These are phyloP conservation scores for Pichiaceae sp. DNA, from an alignment of 1,139 yeast genomes.

Conservation along the genomic window DNA sequence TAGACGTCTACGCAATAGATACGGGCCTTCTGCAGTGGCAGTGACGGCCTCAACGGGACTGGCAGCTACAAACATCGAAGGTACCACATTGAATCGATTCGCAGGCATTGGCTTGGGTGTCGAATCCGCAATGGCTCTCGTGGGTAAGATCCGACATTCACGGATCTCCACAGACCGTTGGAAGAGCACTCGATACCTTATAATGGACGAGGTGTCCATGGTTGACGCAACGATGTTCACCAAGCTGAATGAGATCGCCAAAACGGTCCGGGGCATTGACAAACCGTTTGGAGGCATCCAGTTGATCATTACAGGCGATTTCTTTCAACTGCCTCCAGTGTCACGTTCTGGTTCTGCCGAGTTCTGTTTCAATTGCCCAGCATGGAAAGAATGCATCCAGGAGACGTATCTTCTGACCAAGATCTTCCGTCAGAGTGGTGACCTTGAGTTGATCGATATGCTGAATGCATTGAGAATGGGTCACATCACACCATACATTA, in stretches of 20 bases:
- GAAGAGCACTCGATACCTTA: slow-evolving; percentile 52
- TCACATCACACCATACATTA: slow-evolving; percentile 37
- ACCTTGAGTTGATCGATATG: slow-evolving; percentile 58
- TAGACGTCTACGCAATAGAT: slow-evolving; percentile 29
- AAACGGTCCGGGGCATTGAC: slow-evolving; percentile 34
- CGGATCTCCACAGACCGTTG: slow-evolving; percentile 41
- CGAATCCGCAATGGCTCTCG: slow-evolving; percentile 36
- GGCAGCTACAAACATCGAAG: slow-evolving; percentile 85
- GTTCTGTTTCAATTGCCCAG: slow-evolving; percentile 51
- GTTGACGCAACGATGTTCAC: slow-evolving; percentile 60
- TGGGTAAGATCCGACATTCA: slow-evolving; percentile 38
- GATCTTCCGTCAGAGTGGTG: slow-evolving; percentile 71
- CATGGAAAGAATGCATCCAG: slow-evolving; percentile 48
- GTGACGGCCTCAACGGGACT: slow-evolving; percentile 89
- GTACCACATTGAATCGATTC: slow-evolving; percentile 71
- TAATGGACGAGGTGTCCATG: slow-evolving; percentile 83
- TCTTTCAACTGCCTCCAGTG: slow-evolving; percentile 83
- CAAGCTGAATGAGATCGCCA: slow-evolving; percentile 57
- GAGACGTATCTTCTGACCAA: slow-evolving; percentile 51
- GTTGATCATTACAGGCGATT: slow-evolving; percentile 71
- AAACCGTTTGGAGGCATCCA: slow-evolving; percentile 80
- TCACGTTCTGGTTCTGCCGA: slow-evolving; percentile 22
- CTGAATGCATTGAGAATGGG: slow-evolving; percentile 71
- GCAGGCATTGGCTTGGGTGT: slow-evolving; percentile 72
- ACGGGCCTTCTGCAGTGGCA: slow-evolving; percentile 49